These are phyloP conservation scores for Leucogyrophana mollusca DNA, from an alignment of 768 basidiomycete genomes.

Conservation along the genomic window DNA sequence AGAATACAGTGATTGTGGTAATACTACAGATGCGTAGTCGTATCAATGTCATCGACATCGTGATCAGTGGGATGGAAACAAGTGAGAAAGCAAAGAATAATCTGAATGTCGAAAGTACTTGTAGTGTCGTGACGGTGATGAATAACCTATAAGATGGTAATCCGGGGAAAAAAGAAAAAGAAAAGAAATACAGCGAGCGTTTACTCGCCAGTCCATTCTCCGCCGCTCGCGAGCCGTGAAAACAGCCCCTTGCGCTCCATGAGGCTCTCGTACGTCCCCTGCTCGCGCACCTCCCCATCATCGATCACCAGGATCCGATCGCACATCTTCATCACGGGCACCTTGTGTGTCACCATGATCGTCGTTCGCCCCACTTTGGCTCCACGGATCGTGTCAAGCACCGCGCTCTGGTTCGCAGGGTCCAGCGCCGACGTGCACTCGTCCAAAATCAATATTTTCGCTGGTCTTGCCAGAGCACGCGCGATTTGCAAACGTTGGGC, in stretches of 20 bases:
- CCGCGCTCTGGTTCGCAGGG: slow-evolving; percentile 75
- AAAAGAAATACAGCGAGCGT: not conserved
- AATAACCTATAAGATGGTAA: not conserved
- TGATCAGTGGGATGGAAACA: slow-evolving; percentile 1
- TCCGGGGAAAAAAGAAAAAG: not conserved
- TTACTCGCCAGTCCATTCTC: slow-evolving; percentile 55
- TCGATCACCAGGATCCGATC: slow-evolving; percentile 83
- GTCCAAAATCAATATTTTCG: slow-evolving; percentile 80
- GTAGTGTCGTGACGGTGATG: not conserved
- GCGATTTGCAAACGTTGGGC: slow-evolving; percentile 93
- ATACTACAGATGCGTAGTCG: slow-evolving; percentile 10
- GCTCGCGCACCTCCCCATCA: slow-evolving; percentile 75
- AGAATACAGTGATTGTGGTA: slow-evolving; percentile 6
- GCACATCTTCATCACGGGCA: slow-evolving; percentile 88
- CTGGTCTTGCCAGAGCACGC: slow-evolving; percentile 76
- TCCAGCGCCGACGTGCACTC: slow-evolving; percentile 96
- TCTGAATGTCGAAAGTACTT: slow-evolving; percentile 4
- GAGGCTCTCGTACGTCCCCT: slow-evolving; percentile 74
- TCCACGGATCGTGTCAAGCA: slow-evolving; percentile 71
- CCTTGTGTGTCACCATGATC: slow-evolving; percentile 91
- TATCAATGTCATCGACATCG: slow-evolving; percentile 1
- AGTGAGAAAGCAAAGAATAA: slow-evolving; percentile 1
- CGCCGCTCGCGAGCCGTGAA: slow-evolving; percentile 73
- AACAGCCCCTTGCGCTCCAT: slow-evolving; percentile 70
- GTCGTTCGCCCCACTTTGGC: slow-evolving; percentile 76